A percentile compares a stretch with the other conserved stretches of the same genome.
Conservation (phyloP, 805 yeast species). For the Grigorovia transvaalensis region DNA sequence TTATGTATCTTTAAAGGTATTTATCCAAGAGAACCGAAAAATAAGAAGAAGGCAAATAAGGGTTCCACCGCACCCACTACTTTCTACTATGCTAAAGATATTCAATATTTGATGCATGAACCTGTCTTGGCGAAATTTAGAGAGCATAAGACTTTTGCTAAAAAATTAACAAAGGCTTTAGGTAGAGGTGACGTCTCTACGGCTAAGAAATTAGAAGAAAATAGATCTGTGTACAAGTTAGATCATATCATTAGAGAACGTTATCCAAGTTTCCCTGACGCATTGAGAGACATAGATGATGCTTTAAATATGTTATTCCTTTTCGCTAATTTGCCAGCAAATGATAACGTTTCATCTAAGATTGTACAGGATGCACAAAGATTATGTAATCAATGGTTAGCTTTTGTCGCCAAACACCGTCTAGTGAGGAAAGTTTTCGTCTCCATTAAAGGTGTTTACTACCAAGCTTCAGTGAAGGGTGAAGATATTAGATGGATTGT, state of each 20-base stretch:
- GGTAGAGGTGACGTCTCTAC: conserved; percentile 86
- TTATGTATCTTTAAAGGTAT: conserved; percentile 96
- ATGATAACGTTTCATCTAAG: conserved; percentile 66
- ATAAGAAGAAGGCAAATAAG: conserved; percentile 92
- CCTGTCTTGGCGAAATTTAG: conserved; percentile 86
- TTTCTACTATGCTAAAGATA: conserved; percentile 87
- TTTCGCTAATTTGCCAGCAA: conserved; percentile 91
- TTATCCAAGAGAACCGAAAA: conserved; percentile 92
- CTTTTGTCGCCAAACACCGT: conserved; percentile 79
- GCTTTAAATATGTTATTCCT: conserved; percentile 90
- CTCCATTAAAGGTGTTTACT: conserved; percentile 93
- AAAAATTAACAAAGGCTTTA: conserved; percentile 77
- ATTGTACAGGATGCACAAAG: conserved; percentile 82
- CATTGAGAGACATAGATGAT: conserved; percentile 88
- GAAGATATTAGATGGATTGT: conserved; percentile 93
- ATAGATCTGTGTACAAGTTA: conserved; percentile 61
- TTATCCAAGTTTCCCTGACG: conserved; percentile 88
- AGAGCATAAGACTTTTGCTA: conserved; percentile 90
- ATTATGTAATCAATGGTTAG: conserved; percentile 90
- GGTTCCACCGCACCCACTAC: conserved; percentile 97
- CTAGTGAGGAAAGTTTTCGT: conserved; percentile 82
- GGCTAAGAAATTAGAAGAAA: conserved; percentile 75
- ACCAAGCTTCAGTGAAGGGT: conserved; percentile 81
- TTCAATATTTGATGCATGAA: conserved; percentile 89
- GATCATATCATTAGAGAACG: conserved; percentile 90